Evolutionary conservation across 2,329 filamentous ascomycete species (phyloP).

Genomic region (Bipolaris oryzae): DNA sequence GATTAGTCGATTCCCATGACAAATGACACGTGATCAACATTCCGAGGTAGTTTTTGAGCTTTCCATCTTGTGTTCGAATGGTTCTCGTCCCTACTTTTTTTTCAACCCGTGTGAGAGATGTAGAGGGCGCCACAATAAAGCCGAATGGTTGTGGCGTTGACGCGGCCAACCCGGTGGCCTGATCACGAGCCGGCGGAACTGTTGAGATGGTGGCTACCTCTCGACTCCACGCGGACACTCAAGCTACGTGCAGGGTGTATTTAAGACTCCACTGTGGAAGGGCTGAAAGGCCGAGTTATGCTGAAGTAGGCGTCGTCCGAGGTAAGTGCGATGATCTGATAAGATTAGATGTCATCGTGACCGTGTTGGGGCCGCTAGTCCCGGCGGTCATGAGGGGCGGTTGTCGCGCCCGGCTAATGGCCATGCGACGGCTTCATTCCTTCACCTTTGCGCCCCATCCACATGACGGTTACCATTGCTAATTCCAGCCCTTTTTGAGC

Average conservation of each 20-base stretch:
- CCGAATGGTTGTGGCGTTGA: not conserved
- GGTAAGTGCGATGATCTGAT: slow-evolving; percentile 18
- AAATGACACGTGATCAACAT: too few species aligned
- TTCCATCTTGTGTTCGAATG: too few species aligned
- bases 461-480: too few species aligned
- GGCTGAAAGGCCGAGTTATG: not conserved
- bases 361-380: slow-evolving; percentile 3
- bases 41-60: too few species aligned
- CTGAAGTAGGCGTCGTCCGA: slow-evolving; percentile 1
- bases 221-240: slow-evolving; percentile 1
- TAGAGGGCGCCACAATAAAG: not conserved
- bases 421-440: not conserved
- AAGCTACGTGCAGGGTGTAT: not conserved
- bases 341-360: slow-evolving; percentile 21
- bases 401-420: not conserved
- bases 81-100: too few species aligned
- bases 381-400: slow-evolving; percentile 2
- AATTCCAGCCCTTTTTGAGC: not conserved
- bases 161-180: slow-evolving; percentile 1
- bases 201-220: slow-evolving; percentile 13
- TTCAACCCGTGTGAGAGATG: too few species aligned
- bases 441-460: not conserved
- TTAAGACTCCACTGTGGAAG: slow-evolving; percentile 1
- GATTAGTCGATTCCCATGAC: too few species aligned
- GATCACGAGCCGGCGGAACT: not conserved